These are phyloP conservation scores for Talaromyces nanjingensis DNA, from an alignment of 495 filamentous ascomycete species.

Conservation along the genomic window DNA sequence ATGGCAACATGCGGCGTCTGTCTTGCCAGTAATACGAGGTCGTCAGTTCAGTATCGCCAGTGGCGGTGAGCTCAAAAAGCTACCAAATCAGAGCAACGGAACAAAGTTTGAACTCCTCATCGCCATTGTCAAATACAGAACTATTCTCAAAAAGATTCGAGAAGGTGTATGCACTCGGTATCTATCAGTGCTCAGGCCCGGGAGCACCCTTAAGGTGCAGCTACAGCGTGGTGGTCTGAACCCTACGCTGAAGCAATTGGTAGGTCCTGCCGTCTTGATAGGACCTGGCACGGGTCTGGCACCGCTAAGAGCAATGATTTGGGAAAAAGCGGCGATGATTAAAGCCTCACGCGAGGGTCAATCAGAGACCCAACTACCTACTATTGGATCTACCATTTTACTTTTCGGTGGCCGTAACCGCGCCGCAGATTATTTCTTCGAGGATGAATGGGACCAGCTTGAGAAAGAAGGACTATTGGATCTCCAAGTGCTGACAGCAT, in stretches of 20 bases:
- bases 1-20: constrained; percentile 57
- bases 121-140: constrained; percentile 88
- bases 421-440: constrained; percentile 70
- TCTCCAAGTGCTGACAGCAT: constrained; percentile 64
- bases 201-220: constrained; percentile 50
- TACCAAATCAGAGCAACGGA: constrained; percentile 20
- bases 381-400: constrained; percentile 37
- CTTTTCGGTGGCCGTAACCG: constrained; percentile 78
- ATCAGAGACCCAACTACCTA: constrained; percentile 18
- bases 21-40: constrained; percentile 69
- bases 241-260: constrained; percentile 35
- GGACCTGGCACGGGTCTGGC: constrained; percentile 89
- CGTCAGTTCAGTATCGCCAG: constrained; percentile 87
- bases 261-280: constrained; percentile 66
- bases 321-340: constrained; percentile 49
- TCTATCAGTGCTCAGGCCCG: constrained; percentile 53
- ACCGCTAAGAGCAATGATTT: constrained; percentile 73
- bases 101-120: constrained; percentile 68
- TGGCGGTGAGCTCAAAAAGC: constrained; percentile 48
- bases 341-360: constrained; percentile 27
- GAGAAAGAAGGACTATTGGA: constrained; percentile 21
- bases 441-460: constrained; percentile 59
- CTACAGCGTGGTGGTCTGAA: constrained; percentile 53
- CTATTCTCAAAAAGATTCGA: constrained; percentile 76
- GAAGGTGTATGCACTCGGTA: constrained; percentile 90